A percentile compares a stretch with the other conserved stretches of the same genome.
Evolutionary conservation across 192 early-diverging fungal species (phyloP).

Genomic region (Coemansia sp.): DNA sequence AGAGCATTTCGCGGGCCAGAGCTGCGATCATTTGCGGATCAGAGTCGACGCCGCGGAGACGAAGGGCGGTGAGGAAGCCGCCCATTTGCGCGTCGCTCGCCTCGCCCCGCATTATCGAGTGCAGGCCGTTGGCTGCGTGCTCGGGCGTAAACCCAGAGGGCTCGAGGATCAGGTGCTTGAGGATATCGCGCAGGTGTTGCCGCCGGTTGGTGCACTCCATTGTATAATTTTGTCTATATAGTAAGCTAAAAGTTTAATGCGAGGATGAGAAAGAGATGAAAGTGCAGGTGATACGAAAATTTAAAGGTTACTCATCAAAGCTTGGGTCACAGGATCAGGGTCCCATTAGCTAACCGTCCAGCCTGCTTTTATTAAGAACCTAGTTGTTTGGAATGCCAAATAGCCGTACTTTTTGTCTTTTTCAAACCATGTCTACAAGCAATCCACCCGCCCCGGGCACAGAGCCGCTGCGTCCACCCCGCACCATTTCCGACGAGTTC

Average conservation of each 20-base stretch:
- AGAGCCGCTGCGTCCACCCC: constrained; percentile 18
- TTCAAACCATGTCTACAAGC: neutral
- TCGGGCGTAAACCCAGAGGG: constrained; percentile 60
- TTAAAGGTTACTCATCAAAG: too few species aligned
- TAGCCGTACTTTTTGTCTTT: neutral
- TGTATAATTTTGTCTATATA: neutral
- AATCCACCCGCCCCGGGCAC: neutral
- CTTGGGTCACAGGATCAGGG: too few species aligned
- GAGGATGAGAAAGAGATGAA: neutral
- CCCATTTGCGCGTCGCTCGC: constrained; percentile 83
- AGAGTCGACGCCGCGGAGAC: constrained; percentile 65
- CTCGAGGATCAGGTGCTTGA: constrained; percentile 65
- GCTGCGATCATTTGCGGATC: constrained; percentile 79
- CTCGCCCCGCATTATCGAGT: constrained; percentile 73
- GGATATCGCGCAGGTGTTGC: constrained; percentile 52
- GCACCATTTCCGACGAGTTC: constrained; percentile 45
- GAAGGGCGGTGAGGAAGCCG: constrained; percentile 79
- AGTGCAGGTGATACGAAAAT: neutral
- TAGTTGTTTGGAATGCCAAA: too few species aligned
- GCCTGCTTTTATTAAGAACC: neutral
- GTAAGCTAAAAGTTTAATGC: neutral
- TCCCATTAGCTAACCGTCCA: too few species aligned
- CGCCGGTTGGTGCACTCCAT: constrained; percentile 6
- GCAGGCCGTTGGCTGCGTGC: constrained; percentile 59
- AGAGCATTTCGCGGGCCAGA: constrained; percentile 69